Evolutionary conservation across 208 protist species (phyloP).

Genomic region (Leishmania tropica): DNA sequence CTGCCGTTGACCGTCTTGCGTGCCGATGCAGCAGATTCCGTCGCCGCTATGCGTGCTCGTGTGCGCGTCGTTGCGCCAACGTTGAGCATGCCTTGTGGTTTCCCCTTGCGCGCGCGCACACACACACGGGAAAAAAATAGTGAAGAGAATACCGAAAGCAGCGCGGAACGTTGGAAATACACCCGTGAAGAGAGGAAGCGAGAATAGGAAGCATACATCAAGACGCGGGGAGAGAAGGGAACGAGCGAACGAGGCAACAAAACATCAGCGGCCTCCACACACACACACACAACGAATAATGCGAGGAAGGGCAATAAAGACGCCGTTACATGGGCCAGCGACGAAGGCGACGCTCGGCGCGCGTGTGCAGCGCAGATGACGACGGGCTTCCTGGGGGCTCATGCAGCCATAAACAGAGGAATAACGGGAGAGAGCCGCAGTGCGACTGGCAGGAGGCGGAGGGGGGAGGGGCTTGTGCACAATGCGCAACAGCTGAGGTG

Average conservation of each 20-base stretch:
- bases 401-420: not conserved
- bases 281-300: slow-evolving; percentile 3
- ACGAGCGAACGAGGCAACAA: not conserved
- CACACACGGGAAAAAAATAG: not conserved
- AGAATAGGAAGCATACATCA: not conserved
- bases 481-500: not conserved
- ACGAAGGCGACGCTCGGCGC: not conserved
- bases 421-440: not conserved
- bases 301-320: not conserved
- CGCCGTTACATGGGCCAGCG: not conserved
- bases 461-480: too few species aligned
- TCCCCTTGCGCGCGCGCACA: not conserved
- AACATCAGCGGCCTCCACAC: not conserved
- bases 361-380: not conserved
- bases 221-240: not conserved
- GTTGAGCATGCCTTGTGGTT: too few species aligned
- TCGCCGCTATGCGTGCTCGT: not conserved
- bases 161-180: too few species aligned
- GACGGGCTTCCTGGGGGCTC: not conserved
- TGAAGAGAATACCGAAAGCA: too few species aligned
- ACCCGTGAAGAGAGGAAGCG: too few species aligned
- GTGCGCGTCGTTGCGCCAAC: not conserved
- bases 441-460: not conserved
- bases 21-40: not conserved
- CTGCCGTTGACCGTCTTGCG: not conserved